Conservation (phyloP, 257 asterid genomes). For the Forsythia suspensa region DNA sequence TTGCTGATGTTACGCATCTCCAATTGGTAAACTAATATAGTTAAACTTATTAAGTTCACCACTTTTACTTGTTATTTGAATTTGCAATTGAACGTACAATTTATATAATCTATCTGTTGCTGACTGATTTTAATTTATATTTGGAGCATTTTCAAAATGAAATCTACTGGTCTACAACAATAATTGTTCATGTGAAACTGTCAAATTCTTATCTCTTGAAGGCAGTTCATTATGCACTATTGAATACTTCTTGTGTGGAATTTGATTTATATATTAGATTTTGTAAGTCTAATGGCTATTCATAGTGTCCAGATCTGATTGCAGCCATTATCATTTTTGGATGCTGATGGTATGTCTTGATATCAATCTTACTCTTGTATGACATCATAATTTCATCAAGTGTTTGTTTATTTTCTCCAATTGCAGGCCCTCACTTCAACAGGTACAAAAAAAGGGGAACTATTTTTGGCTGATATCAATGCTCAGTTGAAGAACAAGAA, state of each 20-base stretch:
- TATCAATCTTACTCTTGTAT: not conserved
- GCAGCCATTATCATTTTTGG: not conserved
- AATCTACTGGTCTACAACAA: not conserved
- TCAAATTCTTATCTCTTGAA: not conserved
- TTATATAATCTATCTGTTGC: not conserved
- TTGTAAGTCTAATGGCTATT: not conserved
- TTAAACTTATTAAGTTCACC: not conserved
- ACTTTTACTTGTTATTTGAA: not conserved
- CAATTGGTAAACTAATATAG: not conserved
- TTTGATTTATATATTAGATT: not conserved
- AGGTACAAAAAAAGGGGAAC: slow-evolving; percentile 46
- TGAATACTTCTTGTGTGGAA: not conserved
- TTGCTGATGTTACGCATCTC: not conserved
- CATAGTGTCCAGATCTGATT: not conserved
- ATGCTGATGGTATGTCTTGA: not conserved
- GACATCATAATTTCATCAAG: not conserved
- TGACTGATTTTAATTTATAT: not conserved
- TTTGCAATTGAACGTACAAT: not conserved
- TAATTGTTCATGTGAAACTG: not conserved
- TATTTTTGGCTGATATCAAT: slow-evolving; percentile 41
- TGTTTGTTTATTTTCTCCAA: not conserved
- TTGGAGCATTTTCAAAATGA: not conserved
- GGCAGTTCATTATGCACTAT: not conserved
- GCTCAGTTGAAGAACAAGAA: slow-evolving; percentile 51
- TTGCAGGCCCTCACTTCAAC: slow-evolving; percentile 42